Base-by-base conservation (phyloP, 352 stramenopile species). In the Globisporangium ultimum region DNA sequence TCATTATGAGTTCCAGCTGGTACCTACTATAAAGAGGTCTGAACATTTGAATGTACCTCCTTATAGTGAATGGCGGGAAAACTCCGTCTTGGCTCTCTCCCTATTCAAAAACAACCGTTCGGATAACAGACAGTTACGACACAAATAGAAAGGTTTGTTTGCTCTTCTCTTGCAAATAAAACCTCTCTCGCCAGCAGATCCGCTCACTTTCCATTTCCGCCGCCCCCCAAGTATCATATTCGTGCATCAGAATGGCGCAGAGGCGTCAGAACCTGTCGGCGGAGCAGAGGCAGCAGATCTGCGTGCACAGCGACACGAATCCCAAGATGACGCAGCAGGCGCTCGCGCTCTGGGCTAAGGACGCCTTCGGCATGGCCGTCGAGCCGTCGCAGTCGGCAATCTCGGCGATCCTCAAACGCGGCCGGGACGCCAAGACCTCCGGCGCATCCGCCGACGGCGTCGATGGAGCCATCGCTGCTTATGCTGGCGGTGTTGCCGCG, bases 241-340 rank as follows among this genome's bases (percentile, higher is more conserved):
- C 40, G 40, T 8, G 40, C 12, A n/a, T 18, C 40, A 45, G 17
- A 15, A 45, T 45, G 40, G 40, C 40, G 40, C 40, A 45, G 40
- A 3, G 40, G 17, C 40, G 40, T n/a, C 40, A 45, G 40, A 45
- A 45, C 24, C 48, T 62, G 20, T 41, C 56, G 47, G 13, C 36
- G 17, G 34, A 55, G 38, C 56, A 62, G 40, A 38, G 56, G 1
- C 36, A 56, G 47, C 17, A 56, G 48, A 62, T 62, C 47, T 49
- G 36, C 38, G 48, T 40, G 9, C 38, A 62, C n/a, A 48, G 56
- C 22, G 20, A 21, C 13, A 21, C 56, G 48, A 47, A 62, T 22
- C 56, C 56, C 22, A 54, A 55, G 56, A 62, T 62, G 56, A 62
- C 56, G n/a, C 56, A 62, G 48, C 56, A 51, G 48, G 36, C 40